Percentiles rank a stretch among this genome's conserved stretches.
Evolutionary conservation across 2,329 filamentous ascomycete genomes (phyloP).

Genomic region (Botrytis pseudocinerea): DNA sequence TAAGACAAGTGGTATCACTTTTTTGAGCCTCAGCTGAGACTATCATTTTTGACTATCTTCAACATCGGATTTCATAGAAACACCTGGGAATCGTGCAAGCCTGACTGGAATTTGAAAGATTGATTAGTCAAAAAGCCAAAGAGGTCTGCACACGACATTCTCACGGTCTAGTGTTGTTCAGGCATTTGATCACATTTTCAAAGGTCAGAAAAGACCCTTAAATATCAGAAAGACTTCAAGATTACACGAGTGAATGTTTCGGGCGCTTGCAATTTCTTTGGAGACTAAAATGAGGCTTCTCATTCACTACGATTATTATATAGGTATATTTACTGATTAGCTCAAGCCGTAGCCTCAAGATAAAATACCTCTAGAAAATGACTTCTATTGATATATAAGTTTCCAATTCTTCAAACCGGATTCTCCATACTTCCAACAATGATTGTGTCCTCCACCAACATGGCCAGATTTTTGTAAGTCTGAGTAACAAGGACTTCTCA

Average conservation of each 20-base stretch:
- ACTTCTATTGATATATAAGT: not conserved
- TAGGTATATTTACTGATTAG: rapidly evolving
- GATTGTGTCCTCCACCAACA: too few species aligned
- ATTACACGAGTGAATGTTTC: not conserved
- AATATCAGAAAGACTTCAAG: not conserved
- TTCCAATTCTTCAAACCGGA: not conserved
- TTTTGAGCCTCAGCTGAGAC: not conserved
- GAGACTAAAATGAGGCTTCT: not conserved
- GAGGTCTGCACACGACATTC: not conserved
- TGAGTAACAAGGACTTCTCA: not conserved
- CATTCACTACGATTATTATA: not conserved
- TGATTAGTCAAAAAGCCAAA: not conserved
- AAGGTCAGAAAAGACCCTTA: rapidly evolving
- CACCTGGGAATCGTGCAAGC: rapidly evolving
- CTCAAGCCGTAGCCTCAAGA: not conserved
- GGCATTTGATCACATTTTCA: not conserved
- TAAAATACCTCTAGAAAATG: rapidly evolving
- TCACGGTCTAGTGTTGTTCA: rapidly evolving
- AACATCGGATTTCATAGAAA: not conserved
- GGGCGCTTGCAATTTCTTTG: too few species aligned
- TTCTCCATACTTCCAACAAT: not conserved
- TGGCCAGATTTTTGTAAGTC: not conserved
- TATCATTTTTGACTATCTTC: not conserved
- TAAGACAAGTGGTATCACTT: too few species aligned
- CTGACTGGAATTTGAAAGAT: not conserved